Base-by-base conservation (phyloP, 2,329 filamentous ascomycete genomes). In the Sporothrix pallida region DNA sequence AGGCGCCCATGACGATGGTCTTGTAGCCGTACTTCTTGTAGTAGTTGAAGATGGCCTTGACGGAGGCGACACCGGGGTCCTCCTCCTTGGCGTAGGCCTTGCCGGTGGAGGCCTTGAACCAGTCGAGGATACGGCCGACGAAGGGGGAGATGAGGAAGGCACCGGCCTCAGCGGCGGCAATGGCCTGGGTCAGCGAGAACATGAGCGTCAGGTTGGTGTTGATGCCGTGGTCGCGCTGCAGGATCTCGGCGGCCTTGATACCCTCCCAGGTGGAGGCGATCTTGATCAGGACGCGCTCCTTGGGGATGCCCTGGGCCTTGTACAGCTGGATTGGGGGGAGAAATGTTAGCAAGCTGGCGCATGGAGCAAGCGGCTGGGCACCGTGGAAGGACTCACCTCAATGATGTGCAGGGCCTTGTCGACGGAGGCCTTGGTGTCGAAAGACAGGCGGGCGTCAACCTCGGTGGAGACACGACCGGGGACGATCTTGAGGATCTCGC, bases 11-110 rank as follows among this genome's bases (percentile, higher is more conserved):
- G 86, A 99, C 96, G 80, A 98, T 98, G 84, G 96, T 99, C 81
- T 97, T 97, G 92, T 99, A 98, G 84, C 93, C 94, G 84, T 87
- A 93, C 90, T 98, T 98, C 93, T 99, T 99, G 92, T 99, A 99
- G 93, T 99, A 99, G 90, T 99, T 96, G 91, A 92, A 99, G 87
- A 99, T 99, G 84, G 81, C 82, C 89, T 95, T 89, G 82, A 99
- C 96, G 78, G 92, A 95, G 87, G 93, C 89, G 84, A 99, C 96
- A 88, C 96, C 96, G 74, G 96, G 96, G 88, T 99, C 96, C 84
- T 97, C 93, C 84, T 93, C 87, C 83, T 94, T 89, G 83, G 87
- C 81, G 91, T 95, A 99, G 78, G 96, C 93, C 90, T 97, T 95
- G 91, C 97, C 97, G 84, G 91, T 93, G 79, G 91, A 87, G 75